phyloP scores from a whole-genome alignment of 768 basidiomycete species.

The Mycena leptocephala region DNA sequence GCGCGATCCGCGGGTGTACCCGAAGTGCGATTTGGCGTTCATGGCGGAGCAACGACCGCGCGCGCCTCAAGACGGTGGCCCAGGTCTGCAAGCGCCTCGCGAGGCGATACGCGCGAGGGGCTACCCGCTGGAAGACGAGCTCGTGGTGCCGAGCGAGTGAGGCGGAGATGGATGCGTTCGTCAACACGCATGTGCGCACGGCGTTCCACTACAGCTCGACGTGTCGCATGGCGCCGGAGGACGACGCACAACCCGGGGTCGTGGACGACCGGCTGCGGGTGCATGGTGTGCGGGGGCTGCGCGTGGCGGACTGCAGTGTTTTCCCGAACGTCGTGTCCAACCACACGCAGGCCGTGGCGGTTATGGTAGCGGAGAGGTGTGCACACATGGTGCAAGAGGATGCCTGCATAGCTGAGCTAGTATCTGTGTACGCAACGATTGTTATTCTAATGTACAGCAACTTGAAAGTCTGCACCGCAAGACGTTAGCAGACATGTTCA shows the following conservation, averaged over 20 bases:
- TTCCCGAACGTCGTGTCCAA: not conserved
- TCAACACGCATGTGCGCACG: constrained; percentile 37
- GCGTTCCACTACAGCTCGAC: constrained; percentile 48
- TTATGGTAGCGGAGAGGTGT: not conserved
- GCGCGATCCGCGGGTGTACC: constrained; percentile 28
- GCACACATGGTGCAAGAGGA: not conserved
- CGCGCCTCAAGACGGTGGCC: constrained; percentile 35
- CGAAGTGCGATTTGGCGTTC: constrained; percentile 40
- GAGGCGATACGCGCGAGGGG: constrained; percentile 32
- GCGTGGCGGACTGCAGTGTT: constrained; percentile 52
- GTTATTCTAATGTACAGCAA: too few species aligned
- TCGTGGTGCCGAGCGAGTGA: constrained; percentile 43
- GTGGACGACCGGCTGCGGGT: constrained; percentile 62
- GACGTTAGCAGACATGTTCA: too few species aligned
- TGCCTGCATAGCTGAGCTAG: too few species aligned
- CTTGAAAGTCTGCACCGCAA: too few species aligned
- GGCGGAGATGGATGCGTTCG: constrained; percentile 42
- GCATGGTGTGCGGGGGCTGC: constrained; percentile 60
- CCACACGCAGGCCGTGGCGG: not conserved
- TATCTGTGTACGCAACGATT: too few species aligned
- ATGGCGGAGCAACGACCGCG: constrained; percentile 41
- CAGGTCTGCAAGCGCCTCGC: constrained; percentile 30
- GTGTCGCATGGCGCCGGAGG: constrained; percentile 34
- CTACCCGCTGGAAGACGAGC: constrained; percentile 41
- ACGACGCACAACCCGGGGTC: constrained; percentile 55